Percentiles rank a stretch among this genome's conserved stretches.
These are phyloP conservation scores for Inga leiocalycina DNA, from an alignment of 306 rosid species.

Conservation along the genomic window DNA sequence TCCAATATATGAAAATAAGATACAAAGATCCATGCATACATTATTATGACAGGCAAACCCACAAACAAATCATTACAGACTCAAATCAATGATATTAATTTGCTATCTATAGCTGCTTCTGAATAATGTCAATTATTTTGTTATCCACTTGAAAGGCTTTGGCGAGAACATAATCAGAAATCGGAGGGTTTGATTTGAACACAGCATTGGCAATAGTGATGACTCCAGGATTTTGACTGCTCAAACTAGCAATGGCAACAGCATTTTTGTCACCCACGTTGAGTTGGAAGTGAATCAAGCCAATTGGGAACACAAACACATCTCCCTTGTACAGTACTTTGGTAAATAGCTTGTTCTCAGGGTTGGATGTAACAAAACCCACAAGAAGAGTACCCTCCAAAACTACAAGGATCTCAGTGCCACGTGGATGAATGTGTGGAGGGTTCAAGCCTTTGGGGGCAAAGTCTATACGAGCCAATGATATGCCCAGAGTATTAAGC, in stretches of 20 bases:
- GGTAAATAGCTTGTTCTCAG: background rate
- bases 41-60: too few relatives aligned
- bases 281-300: slow-evolving; percentile 32
- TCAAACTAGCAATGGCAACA: slow-evolving; percentile 21
- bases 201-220: slow-evolving; percentile 22
- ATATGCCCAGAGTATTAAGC: too few relatives aligned
- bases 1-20: too few relatives aligned
- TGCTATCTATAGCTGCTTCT: slow-evolving; percentile 9
- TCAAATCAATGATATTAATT: too few relatives aligned
- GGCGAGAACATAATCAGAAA: slow-evolving; percentile 29
- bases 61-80: too few relatives aligned
- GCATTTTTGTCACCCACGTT: slow-evolving; percentile 37
- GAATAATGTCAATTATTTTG: slow-evolving; percentile 1
- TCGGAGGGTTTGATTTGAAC: slow-evolving; percentile 41
- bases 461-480: background rate
- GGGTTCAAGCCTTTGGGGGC: background rate
- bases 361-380: slow-evolving; percentile 26
- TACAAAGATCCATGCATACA: too few relatives aligned
- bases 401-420: background rate
- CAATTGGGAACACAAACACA: slow-evolving; percentile 10
- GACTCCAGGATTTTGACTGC: slow-evolving; percentile 30
- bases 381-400: background rate
- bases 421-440: background rate
- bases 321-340: slow-evolving; percentile 10
- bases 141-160: slow-evolving; percentile 42